Evolutionary conservation across 441 rosid genomes (phyloP).

Genomic region (Sinapis alba): DNA sequence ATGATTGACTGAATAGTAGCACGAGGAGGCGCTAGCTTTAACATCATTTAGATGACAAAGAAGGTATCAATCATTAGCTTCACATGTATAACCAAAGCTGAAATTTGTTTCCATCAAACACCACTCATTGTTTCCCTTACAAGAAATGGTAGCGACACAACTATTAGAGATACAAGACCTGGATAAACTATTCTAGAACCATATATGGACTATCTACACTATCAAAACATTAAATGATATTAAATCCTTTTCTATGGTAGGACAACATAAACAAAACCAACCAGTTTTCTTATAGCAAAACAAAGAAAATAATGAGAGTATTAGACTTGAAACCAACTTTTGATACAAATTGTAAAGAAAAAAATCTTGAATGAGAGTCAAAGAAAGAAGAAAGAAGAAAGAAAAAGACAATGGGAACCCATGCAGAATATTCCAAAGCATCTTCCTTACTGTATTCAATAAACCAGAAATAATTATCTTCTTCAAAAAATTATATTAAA

Average conservation of each 20-base stretch:
- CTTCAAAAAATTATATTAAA: not conserved
- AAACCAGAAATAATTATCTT: not conserved
- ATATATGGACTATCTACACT: not conserved
- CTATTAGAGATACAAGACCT: not conserved
- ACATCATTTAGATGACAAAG: not conserved
- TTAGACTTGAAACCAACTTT: conserved; percentile 1
- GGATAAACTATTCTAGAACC: not conserved
- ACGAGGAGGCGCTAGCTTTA: not conserved
- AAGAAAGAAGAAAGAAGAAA: conserved; percentile 3
- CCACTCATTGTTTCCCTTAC: conserved; percentile 7
- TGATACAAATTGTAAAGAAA: not conserved
- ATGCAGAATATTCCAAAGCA: conserved; percentile 40
- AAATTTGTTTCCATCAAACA: not conserved
- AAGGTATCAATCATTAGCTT: not conserved
- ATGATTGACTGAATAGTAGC: not conserved
- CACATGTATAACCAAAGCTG: not conserved
- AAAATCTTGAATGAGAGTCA: conserved; percentile 13
- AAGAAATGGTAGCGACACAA: conserved; percentile 1
- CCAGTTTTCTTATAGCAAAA: conserved; percentile 1
- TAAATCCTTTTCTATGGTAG: not conserved
- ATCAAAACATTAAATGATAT: not conserved
- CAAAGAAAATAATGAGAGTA: not conserved
- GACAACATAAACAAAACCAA: conserved; percentile 11
- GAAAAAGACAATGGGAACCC: conserved; percentile 16
- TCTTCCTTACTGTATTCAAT: conserved; percentile 9